Conservation (phyloP, 2,329 filamentous ascomycete species). For the Arachnopeziza araneosa region DNA sequence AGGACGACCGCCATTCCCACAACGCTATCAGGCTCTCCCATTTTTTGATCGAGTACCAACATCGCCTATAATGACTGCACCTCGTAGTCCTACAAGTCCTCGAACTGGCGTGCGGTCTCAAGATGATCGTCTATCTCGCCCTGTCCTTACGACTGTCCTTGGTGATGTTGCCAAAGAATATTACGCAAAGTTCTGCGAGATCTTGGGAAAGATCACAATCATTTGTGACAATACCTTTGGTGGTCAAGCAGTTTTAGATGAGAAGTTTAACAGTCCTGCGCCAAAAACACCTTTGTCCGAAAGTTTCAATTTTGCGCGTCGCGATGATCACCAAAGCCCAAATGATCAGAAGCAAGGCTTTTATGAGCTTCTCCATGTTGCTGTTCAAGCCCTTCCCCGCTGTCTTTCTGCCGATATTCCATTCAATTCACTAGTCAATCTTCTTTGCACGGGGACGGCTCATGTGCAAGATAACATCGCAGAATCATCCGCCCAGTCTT, state of each 20-base stretch:
- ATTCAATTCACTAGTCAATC: conserved; percentile 88
- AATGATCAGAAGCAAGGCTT: conserved; percentile 88
- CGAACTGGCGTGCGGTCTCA: conserved; percentile 30
- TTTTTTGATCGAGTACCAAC: conserved; percentile 40
- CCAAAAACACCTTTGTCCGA: conserved; percentile 95
- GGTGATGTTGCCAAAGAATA: conserved; percentile 76
- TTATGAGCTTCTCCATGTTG: conserved; percentile 91
- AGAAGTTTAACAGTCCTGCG: conserved; percentile 82
- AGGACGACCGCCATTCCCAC: conserved; percentile 76
- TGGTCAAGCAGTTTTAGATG: conserved; percentile 88
- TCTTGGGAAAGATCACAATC: conserved; percentile 90
- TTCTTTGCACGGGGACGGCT: conserved; percentile 92
- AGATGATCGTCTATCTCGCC: conserved; percentile 62
- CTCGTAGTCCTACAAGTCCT: conserved; percentile 19
- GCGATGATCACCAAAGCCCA: conserved; percentile 67
- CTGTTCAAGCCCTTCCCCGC: conserved; percentile 90
- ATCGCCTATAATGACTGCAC: conserved; percentile 44
- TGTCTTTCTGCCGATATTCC: conserved; percentile 87
- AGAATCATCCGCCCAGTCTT: conserved; percentile 80
- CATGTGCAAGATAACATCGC: conserved; percentile 93
- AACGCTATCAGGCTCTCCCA: conserved; percentile 45
- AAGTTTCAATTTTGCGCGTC: conserved; percentile 82
- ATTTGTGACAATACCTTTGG: conserved; percentile 97
- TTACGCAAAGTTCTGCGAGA: conserved; percentile 88
- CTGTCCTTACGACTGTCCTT: conserved; percentile 56